Evolutionary conservation across 805 yeast species (phyloP).

Genomic region (Saturnispora zaruensis): DNA sequence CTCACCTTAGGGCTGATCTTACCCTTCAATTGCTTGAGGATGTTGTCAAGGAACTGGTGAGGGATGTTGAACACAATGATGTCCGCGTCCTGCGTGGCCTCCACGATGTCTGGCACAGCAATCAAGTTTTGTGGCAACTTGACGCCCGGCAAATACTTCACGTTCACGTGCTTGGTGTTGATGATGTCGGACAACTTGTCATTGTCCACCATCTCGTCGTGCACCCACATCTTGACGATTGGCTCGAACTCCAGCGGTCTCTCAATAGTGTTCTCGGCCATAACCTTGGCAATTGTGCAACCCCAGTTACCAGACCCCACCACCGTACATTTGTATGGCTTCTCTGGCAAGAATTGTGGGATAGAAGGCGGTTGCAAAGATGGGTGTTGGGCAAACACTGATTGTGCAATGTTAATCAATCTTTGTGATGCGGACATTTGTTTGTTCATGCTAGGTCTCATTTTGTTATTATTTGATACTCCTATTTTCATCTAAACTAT

Average conservation of each 20-base stretch:
- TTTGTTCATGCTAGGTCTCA: background rate
- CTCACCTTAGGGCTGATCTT: constrained; percentile 60
- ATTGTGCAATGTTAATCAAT: constrained; percentile 17
- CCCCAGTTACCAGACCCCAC: constrained; percentile 99
- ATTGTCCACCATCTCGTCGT: constrained; percentile 75
- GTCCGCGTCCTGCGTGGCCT: constrained; percentile 75
- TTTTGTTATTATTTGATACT: background rate
- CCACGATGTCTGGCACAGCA: constrained; percentile 78
- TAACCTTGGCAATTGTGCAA: constrained; percentile 91
- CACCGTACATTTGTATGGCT: constrained; percentile 51
- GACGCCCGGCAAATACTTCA: constrained; percentile 86
- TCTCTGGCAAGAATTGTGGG: constrained; percentile 21
- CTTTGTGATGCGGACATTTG: constrained; percentile 19
- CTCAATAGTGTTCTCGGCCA: constrained; percentile 75
- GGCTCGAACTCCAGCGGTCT: constrained; percentile 64
- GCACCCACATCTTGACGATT: constrained; percentile 94
- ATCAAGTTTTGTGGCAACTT: constrained; percentile 75
- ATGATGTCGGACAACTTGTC: constrained; percentile 80
- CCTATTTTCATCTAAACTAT: background rate
- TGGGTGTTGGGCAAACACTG: constrained; percentile 17
- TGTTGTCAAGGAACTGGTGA: constrained; percentile 83
- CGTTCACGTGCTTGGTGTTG: constrained; percentile 86
- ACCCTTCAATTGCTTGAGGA: constrained; percentile 71
- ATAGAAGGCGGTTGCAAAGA: constrained; percentile 8
- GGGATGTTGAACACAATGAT: constrained; percentile 90